Percentiles rank a stretch among this genome's conserved stretches.
Evolutionary conservation across 2,329 filamentous ascomycete species (phyloP).

Genomic region (Xylaria multiplex): DNA sequence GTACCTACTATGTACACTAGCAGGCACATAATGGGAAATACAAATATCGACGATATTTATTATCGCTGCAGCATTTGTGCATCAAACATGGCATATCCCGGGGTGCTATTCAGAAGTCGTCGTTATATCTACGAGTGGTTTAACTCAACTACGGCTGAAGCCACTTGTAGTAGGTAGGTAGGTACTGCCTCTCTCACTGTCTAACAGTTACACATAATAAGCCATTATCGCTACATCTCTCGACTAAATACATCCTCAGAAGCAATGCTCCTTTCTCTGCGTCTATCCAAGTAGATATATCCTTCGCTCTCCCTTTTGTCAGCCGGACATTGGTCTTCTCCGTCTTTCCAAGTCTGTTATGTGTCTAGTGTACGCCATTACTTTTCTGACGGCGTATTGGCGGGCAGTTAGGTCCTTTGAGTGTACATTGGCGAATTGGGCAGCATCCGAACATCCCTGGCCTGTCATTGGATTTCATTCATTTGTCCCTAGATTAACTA

Average conservation of each 20-base stretch:
- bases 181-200: background rate
- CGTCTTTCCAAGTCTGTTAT: conserved; percentile 5
- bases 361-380: background rate
- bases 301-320: conserved; percentile 9
- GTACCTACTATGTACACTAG: no score
- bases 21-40: background rate
- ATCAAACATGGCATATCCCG: conserved; percentile 27
- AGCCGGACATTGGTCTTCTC: conserved; percentile 22
- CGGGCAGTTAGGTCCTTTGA: conserved; percentile 9
- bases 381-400: conserved; percentile 17
- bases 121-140: background rate
- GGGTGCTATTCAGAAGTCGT: background rate
- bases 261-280: conserved; percentile 3
- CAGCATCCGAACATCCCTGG: conserved; percentile 11
- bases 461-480: conserved; percentile 21
- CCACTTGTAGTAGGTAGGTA: background rate
- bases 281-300: background rate
- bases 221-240: conserved; percentile 10
- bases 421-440: conserved; percentile 7
- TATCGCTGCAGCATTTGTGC: conserved; percentile 15
- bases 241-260: background rate
- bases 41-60: conserved; percentile 1
- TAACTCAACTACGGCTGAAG: conserved; percentile 17
- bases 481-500: conserved; percentile 17
- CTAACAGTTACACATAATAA: conserved; percentile 16